Evolutionary conservation across 345 rosid genomes (phyloP), one percentile per base, ranked within the genome.

Genomic region (Punica granatum): DNA sequence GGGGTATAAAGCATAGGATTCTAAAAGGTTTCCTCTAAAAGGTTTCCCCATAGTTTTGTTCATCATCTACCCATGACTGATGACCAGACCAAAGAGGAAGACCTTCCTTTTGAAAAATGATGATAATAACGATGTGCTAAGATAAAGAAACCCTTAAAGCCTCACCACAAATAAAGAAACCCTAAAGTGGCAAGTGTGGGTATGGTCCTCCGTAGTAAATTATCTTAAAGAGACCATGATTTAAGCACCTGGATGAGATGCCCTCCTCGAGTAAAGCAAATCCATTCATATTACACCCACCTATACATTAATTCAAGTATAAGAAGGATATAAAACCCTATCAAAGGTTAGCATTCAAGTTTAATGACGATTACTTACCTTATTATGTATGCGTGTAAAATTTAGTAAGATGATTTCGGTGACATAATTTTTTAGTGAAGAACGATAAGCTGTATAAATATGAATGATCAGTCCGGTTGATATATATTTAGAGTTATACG

Each of bases 241-340:
- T 70, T 51, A 11, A 49, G 32, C 67, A 49, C 23, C 67, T 28
- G 67, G 23, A 49, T 60, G 37, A 62, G 34, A 59, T 68, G 65
- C 60, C 32, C 18, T 68, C 42, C 56, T 26, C 65, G 30, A 63
- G 56, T 60, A 21, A 46, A 35, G 39, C 61, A 68, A 63, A 60
- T 60, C 71, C 65, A 67, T 16, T 23, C 23, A 25, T 28, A 54
- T 26, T 15, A 28, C 58, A 31, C 56, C 64, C 30, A 26, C 39
- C 61, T 41, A 44, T 56, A 58, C 32, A 43, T n/a, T 19, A 26
- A 36, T 33, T 41, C 4, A 34, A n/a, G n/a, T n/a, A n/a, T n/a
- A n/a, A n/a, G n/a, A n/a, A n/a, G n/a, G n/a, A n/a, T n/a, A n/a
- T n/a, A n/a, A n/a, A n/a, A n/a, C n/a, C n/a, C n/a, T n/a, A n/a